These are phyloP conservation scores for Rhododendron kiyosumense DNA, from an alignment of 148 eudicot species.

Conservation along the genomic window DNA sequence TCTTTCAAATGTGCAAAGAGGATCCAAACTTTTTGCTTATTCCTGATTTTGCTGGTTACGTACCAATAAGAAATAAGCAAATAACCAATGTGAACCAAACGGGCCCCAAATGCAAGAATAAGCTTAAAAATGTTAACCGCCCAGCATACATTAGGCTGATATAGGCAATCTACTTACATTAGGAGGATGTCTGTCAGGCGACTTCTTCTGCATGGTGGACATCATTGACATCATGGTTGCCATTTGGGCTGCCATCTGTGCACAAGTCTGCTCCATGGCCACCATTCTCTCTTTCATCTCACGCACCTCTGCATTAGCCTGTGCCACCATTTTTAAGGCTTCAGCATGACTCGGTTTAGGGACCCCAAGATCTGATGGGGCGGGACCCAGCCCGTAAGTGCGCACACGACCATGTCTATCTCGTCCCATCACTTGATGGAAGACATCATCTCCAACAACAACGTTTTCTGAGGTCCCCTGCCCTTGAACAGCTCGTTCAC, in stretches of 20 bases:
- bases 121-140: background rate
- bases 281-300: constrained; percentile 39
- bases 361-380: constrained; percentile 12
- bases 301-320: constrained; percentile 33
- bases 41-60: background rate
- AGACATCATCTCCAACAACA: constrained; percentile 15
- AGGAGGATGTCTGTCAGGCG: background rate
- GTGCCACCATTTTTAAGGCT: constrained; percentile 26
- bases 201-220: constrained; percentile 22
- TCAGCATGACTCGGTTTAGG: constrained; percentile 18
- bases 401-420: constrained; percentile 21
- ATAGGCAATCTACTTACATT: constrained; percentile 9
- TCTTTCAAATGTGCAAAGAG: background rate
- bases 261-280: constrained; percentile 37
- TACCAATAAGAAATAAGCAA: background rate
- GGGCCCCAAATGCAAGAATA: background rate
- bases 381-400: constrained; percentile 16
- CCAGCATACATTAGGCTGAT: background rate
- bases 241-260: constrained; percentile 47
- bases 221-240: constrained; percentile 44
- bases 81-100: background rate
- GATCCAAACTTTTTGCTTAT: background rate
- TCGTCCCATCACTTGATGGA: constrained; percentile 24
- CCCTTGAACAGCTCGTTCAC: constrained; percentile 12
- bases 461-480: constrained; percentile 17